phyloP scores from a whole-genome alignment of 2,329 filamentous ascomycete genomes.

The Cladosporium sp. region DNA sequence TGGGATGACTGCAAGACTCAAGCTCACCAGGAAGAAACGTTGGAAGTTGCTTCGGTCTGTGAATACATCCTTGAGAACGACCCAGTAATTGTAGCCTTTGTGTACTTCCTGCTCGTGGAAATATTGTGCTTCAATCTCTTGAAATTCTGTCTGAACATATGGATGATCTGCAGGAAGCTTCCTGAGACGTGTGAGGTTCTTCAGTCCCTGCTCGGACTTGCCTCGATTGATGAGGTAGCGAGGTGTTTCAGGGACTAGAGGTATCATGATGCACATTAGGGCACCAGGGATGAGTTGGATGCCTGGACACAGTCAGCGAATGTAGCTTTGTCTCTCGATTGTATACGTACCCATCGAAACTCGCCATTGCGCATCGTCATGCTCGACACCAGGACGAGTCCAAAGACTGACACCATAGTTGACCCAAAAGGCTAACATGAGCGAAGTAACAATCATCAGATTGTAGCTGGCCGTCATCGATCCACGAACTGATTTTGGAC shows the following conservation, averaged over 20 bases:
- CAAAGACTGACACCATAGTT: conserved; percentile 18
- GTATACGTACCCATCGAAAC: conserved; percentile 11
- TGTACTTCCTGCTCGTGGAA: conserved; percentile 19
- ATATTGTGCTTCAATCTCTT: conserved; percentile 23
- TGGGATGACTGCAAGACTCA: not conserved
- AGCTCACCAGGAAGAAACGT: conserved; percentile 15
- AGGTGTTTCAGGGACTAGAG: conserved; percentile 17
- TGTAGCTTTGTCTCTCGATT: not conserved
- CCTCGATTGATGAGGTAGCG: conserved; percentile 17
- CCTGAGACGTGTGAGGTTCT: conserved; percentile 17
- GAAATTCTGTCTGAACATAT: conserved; percentile 21
- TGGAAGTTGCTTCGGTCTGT: conserved; percentile 14
- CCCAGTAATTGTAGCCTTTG: conserved; percentile 15
- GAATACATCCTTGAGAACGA: conserved; percentile 17
- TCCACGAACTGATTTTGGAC: conserved; percentile 18
- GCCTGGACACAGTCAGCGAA: not conserved
- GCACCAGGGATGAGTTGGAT: conserved; percentile 19
- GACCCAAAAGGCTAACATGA: conserved; percentile 17
- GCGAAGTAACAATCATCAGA: conserved; percentile 16
- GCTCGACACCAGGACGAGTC: conserved; percentile 9
- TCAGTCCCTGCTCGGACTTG: conserved; percentile 16
- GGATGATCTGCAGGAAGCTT: conserved; percentile 21
- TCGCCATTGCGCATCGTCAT: conserved; percentile 15
- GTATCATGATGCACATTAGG: conserved; percentile 20
- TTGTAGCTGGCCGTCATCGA: conserved; percentile 20